Percentiles rank a stretch among this genome's conserved stretches.
Evolutionary conservation across 306 rosid genomes (phyloP).

Genomic region (Cucumis melo): DNA sequence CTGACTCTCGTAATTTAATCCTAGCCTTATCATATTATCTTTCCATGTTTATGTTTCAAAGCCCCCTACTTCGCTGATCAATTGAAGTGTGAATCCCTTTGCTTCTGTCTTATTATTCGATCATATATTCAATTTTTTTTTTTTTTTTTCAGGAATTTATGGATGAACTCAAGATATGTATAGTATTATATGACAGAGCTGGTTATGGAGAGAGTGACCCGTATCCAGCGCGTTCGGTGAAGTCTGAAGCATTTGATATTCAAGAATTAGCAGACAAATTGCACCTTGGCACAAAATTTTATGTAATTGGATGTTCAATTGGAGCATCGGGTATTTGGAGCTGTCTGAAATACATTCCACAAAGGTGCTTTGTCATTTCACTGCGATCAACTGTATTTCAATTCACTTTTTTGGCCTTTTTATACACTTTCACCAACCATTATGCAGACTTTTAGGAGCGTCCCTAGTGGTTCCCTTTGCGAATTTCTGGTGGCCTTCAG

Average conservation of each 20-base stretch:
- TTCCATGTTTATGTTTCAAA: not conserved
- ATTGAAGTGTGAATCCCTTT: not conserved
- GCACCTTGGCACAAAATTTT: conserved; percentile 48
- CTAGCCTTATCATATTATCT: not conserved
- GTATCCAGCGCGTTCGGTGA: conserved; percentile 53
- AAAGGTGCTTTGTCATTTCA: conserved; percentile 29
- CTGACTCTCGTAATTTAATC: not conserved
- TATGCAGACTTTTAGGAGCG: conserved; percentile 63
- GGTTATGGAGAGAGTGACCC: conserved; percentile 96
- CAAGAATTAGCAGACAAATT: conserved; percentile 64
- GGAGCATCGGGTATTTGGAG: conserved; percentile 61
- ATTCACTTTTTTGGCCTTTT: not conserved
- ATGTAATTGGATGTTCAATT: conserved; percentile 54
- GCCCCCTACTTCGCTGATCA: not conserved
- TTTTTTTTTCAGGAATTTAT: conserved; percentile 31
- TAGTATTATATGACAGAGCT: conserved; percentile 55
- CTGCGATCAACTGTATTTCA: not conserved
- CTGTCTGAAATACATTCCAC: conserved; percentile 70
- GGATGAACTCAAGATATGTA: conserved; percentile 42
- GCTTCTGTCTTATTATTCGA: not conserved
- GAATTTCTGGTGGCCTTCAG: conserved; percentile 55
- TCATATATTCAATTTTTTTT: not conserved
- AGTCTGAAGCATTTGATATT: conserved; percentile 75
- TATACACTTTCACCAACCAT: not conserved
- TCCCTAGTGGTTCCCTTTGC: conserved; percentile 57